Evolutionary conservation across 108 stramenopile genomes (phyloP).

Genomic region (Discostella stelligeroides): DNA sequence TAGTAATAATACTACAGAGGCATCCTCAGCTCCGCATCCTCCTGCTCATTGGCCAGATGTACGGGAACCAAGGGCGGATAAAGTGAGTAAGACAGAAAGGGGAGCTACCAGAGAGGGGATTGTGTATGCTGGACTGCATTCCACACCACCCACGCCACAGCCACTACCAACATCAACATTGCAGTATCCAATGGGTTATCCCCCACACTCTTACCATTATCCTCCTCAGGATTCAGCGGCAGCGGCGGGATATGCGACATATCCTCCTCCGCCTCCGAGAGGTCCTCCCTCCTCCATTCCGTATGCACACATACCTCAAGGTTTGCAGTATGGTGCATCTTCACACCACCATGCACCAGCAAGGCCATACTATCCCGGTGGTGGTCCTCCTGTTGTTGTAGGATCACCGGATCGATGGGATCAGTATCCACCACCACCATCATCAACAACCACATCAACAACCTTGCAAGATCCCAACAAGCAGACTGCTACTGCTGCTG

Average conservation of each 20-base stretch:
- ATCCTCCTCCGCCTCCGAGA: neutral
- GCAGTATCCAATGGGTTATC: constrained; percentile 25
- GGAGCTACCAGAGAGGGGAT: neutral
- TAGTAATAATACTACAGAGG: neutral
- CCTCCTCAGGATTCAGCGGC: neutral
- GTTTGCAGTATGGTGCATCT: neutral
- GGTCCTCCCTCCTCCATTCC: too few relatives aligned
- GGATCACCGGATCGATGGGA: neutral
- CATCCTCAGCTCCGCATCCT: constrained; percentile 2
- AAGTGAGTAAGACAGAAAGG: neutral
- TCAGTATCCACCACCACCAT: neutral
- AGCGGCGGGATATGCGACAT: too few relatives aligned
- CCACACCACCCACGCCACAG: neutral
- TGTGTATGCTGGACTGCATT: neutral
- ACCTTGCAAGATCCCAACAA: too few relatives aligned
- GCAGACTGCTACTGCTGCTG: too few relatives aligned
- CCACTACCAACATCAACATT: neutral
- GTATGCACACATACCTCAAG: neutral
- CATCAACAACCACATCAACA: too few relatives aligned
- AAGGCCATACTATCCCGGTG: constrained; percentile 8
- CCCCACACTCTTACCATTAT: constrained; percentile 3
- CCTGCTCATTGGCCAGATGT: constrained; percentile 2
- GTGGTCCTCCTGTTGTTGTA: neutral
- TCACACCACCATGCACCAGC: neutral
- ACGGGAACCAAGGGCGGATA: constrained; percentile 15